Percentiles rank a stretch among this genome's conserved stretches.
Conservation (phyloP, 2,329 filamentous ascomycete species). For the Ceratocystis smalleyi region DNA sequence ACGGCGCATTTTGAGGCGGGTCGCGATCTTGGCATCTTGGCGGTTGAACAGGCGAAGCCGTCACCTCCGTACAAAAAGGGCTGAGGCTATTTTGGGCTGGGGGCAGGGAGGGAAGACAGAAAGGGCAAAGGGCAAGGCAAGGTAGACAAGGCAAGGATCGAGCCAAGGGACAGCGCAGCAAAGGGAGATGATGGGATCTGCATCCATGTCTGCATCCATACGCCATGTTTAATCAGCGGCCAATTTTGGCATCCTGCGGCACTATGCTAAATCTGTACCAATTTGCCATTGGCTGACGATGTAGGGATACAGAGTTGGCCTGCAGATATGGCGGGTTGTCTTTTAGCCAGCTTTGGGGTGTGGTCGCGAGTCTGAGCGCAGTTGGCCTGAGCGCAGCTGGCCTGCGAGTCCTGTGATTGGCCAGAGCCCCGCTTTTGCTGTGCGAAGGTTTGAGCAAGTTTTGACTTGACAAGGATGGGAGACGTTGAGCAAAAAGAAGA, state of each 20-base stretch:
- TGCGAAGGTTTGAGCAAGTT: conserved; percentile 37
- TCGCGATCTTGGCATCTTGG: conserved; percentile 2
- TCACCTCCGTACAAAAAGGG: neutral
- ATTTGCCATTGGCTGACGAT: neutral
- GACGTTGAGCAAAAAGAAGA: neutral
- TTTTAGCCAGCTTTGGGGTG: neutral
- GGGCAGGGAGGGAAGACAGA: neutral
- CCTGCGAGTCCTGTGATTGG: neutral
- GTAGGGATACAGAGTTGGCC: neutral
- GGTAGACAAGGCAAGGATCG: too few relatives aligned
- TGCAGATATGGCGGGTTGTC: fast-evolving
- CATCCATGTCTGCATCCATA: too few relatives aligned
- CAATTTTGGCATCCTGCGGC: too few relatives aligned
- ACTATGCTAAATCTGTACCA: too few relatives aligned
- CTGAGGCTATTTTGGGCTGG: neutral
- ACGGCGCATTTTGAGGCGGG: neutral
- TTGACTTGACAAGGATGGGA: conserved; percentile 21
- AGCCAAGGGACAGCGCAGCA: too few relatives aligned
- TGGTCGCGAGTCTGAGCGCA: neutral
- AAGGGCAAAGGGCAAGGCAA: too few relatives aligned
- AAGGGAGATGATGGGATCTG: too few relatives aligned
- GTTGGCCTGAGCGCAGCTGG: neutral
- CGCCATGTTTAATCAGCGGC: too few relatives aligned
- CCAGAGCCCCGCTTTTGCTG: neutral
- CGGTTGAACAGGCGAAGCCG: neutral